phyloP scores from a whole-genome alignment of 2,329 filamentous ascomycete species.

The Sporothrix euskadiensis region DNA sequence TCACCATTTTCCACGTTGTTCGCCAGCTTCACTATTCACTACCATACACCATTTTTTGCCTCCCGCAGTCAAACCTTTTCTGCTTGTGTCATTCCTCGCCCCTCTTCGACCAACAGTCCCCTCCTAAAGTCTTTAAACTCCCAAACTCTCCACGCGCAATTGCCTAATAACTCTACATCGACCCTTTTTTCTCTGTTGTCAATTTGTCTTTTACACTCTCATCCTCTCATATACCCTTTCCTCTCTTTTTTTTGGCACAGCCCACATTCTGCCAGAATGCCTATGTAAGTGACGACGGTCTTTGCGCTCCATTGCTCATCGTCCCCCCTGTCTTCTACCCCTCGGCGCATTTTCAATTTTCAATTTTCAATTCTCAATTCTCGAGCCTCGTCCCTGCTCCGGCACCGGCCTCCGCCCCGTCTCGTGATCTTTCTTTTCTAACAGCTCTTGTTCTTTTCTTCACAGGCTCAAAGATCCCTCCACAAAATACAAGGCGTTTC shows the following conservation, averaged over 20 bases:
- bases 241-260: constrained; percentile 12
- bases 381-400: neutral
- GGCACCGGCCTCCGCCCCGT: neutral
- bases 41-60: constrained; percentile 1
- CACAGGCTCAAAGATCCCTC: constrained; percentile 71
- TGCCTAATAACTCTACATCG: neutral
- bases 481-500: constrained; percentile 73
- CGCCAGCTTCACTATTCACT: neutral
- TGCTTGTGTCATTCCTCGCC: constrained; percentile 16
- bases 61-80: constrained; percentile 13
- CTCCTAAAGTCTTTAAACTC: neutral
- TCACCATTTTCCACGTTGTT: neutral
- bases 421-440: neutral
- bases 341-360: constrained; percentile 10
- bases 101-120: constrained; percentile 1
- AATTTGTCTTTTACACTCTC: constrained; percentile 1
- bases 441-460: neutral
- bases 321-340: neutral
- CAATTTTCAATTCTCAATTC: neutral
- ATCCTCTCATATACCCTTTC: neutral
- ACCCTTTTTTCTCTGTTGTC: neutral
- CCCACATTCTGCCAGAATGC: constrained; percentile 24
- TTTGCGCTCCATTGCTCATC: neutral
- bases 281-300: constrained; percentile 22
- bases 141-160: neutral